Evolutionary conservation across 768 basidiomycete species (phyloP).

Genomic region (Leucosporidium yakuticum): DNA sequence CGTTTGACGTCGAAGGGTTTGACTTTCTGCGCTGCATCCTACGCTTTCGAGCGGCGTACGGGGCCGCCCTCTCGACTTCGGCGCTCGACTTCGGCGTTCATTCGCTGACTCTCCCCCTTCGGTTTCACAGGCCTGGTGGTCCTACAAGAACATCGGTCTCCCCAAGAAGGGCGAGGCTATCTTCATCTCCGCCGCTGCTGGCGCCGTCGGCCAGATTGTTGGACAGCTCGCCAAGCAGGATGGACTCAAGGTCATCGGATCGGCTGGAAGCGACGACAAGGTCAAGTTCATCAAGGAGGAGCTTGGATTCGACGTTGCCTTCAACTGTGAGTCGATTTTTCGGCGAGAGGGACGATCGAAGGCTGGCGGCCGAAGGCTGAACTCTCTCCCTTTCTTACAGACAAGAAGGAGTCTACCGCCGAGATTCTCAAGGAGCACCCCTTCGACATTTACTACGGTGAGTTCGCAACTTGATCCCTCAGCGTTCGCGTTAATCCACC

Average conservation of each 20-base stretch:
- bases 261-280: constrained; percentile 68
- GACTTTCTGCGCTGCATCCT: too few species aligned
- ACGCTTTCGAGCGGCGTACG: too few species aligned
- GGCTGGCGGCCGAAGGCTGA: neutral
- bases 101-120: neutral
- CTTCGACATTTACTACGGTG: constrained; percentile 51
- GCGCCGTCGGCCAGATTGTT: constrained; percentile 57
- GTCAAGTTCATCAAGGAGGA: constrained; percentile 53
- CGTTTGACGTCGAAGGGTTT: neutral
- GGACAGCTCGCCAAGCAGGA: constrained; percentile 49
- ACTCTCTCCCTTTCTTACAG: neutral
- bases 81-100: neutral
- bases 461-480: too few species aligned
- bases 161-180: constrained; percentile 54
- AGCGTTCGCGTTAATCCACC: too few species aligned
- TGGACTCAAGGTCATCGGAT: constrained; percentile 61
- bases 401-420: constrained; percentile 52
- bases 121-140: constrained; percentile 32
- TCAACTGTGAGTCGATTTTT: constrained; percentile 51
- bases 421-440: constrained; percentile 58
- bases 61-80: too few species aligned
- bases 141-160: constrained; percentile 45
- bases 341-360: constrained; percentile 39
- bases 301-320: constrained; percentile 62
- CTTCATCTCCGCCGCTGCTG: constrained; percentile 51